phyloP scores from a whole-genome alignment of 805 yeast genomes.

The Monosporozyma yasuniensis region DNA sequence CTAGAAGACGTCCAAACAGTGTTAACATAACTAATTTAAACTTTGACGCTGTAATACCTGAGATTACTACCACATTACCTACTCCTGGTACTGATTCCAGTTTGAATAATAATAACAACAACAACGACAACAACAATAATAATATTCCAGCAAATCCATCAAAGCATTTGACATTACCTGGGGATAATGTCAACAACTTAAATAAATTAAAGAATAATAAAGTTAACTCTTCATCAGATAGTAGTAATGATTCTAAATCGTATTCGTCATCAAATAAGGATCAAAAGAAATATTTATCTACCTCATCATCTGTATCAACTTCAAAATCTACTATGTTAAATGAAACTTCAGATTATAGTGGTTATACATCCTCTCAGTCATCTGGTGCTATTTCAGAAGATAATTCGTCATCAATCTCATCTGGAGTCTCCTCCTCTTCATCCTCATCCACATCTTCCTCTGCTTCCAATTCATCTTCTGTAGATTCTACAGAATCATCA shows the following conservation, averaged over 20 bases:
- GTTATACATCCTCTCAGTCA: background rate
- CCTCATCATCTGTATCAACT: background rate
- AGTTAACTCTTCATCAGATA: background rate
- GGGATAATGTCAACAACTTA: background rate
- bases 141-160: background rate
- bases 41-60: background rate
- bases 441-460: background rate
- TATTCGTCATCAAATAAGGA: background rate
- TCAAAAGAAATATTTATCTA: background rate
- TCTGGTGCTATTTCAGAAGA: background rate
- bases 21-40: no score
- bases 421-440: background rate
- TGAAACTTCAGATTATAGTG: background rate
- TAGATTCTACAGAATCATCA: background rate
- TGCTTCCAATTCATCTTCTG: background rate
- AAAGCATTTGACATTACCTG: background rate
- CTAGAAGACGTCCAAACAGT: conserved; percentile 2
- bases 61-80: background rate
- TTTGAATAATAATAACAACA: background rate
- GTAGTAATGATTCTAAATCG: background rate
- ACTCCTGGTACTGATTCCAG: background rate
- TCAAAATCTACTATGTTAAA: background rate
- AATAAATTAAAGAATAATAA: background rate
- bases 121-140: background rate
- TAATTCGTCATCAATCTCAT: background rate